These are phyloP conservation scores for Arthrobotrys sinensis DNA, from an alignment of 2,329 filamentous ascomycete species.

Conservation along the genomic window DNA sequence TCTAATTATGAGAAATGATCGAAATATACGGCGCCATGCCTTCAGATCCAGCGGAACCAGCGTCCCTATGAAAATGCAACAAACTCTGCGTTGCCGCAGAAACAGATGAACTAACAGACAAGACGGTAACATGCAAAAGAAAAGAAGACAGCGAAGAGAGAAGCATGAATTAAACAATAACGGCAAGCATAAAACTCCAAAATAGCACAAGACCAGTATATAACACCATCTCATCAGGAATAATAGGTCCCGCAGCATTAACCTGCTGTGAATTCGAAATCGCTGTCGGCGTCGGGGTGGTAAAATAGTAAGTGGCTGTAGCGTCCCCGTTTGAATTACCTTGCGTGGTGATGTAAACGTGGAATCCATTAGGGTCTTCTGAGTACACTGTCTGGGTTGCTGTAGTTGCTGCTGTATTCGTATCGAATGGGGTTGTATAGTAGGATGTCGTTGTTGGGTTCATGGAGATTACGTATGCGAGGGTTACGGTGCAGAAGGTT, in stretches of 20 bases:
- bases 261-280: conserved; percentile 9
- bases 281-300: conserved; percentile 42
- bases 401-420: conserved; percentile 30
- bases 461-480: conserved; percentile 53
- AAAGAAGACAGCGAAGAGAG: neutral
- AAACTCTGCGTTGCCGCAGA: conserved; percentile 3
- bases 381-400: conserved; percentile 54
- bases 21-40: neutral
- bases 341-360: conserved; percentile 56
- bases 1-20: neutral
- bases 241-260: conserved; percentile 4
- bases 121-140: neutral
- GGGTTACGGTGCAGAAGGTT: conserved; percentile 49
- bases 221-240: conserved; percentile 1
- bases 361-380: conserved; percentile 56
- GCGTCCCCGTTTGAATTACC: conserved; percentile 31
- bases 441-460: conserved; percentile 51
- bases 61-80: conserved; percentile 14
- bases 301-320: conserved; percentile 55
- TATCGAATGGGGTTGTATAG: conserved; percentile 43
- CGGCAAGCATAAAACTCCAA: conserved; percentile 29
- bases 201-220: conserved; percentile 34
- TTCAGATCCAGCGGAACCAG: neutral
- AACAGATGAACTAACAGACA: neutral
- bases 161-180: neutral